Evolutionary conservation across 805 yeast genomes (phyloP).

Genomic region (Candida broadrunensis): DNA sequence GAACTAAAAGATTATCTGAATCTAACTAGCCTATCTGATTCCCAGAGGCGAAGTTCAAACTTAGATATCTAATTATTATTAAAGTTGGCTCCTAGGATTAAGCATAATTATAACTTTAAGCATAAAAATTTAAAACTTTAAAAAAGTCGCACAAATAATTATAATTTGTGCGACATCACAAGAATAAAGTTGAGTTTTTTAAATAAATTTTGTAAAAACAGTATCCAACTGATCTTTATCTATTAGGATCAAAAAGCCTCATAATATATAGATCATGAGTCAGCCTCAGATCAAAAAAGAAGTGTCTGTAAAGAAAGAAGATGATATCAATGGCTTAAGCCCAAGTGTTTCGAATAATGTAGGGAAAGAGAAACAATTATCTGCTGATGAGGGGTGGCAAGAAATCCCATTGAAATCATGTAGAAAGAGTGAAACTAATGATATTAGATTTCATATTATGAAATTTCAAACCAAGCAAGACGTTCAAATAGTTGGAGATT

Average conservation of each 20-base stretch:
- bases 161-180: too few relatives aligned
- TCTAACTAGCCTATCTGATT: too few relatives aligned
- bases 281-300: slow-evolving; percentile 26
- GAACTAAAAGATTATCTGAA: too few relatives aligned
- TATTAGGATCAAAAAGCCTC: not conserved
- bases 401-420: slow-evolving; percentile 70
- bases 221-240: too few relatives aligned
- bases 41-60: too few relatives aligned
- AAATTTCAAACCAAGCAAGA: slow-evolving; percentile 72
- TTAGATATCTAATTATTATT: too few relatives aligned
- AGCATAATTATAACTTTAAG: too few relatives aligned
- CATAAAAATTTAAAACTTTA: too few relatives aligned
- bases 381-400: slow-evolving; percentile 34
- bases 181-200: too few relatives aligned
- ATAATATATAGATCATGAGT: slow-evolving; percentile 16
- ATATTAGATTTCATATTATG: slow-evolving; percentile 74
- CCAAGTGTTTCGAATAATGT: not conserved
- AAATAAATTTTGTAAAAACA: too few relatives aligned
- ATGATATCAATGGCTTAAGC: slow-evolving; percentile 1
- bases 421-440: slow-evolving; percentile 65
- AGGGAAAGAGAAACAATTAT: slow-evolving; percentile 1
- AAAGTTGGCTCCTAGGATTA: too few relatives aligned
- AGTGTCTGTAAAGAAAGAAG: slow-evolving; percentile 22
- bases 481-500: slow-evolving; percentile 69
- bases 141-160: too few relatives aligned